Base-by-base conservation (phyloP, 305 asterid genomes). In the Fraxinus sp. region DNA sequence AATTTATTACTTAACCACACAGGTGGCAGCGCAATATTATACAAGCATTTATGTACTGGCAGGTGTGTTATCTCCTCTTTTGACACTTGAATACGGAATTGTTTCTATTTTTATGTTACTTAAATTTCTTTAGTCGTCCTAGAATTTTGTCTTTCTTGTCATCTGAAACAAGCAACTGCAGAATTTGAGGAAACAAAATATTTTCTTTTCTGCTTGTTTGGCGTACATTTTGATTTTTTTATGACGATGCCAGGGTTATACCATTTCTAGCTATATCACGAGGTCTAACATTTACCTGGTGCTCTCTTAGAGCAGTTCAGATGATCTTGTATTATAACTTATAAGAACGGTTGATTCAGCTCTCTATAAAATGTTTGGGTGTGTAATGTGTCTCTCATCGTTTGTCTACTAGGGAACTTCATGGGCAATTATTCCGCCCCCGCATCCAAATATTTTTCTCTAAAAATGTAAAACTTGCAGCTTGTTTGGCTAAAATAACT, bases 1-100 rank as follows among this genome's bases (percentile, higher is more conserved):
- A 80, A 74, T 66, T 81, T 84, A 22, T 71, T 22, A 79, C 78
- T 82, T 81, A 57, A 81, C 83, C 80, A 30, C 87, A 85, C 97
- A 96, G 99, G 90, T 81, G 92, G 92, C 99, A 92, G 88, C 95
- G 98, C 76, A 96, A 91, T 84, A 91, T 96, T 62, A 80, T 96
- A 64, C 99, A 96, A 77, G 85, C 94, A 76, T 93, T 94, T 82
- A 91, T 96, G 90, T 94, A 96, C 81, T 96, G 99, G 99, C 98
- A 92, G 97, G 98, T 95, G 77, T 75, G 88, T 79, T 39, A 66
- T 80, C 64, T 82, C 35, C 20, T 30, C 26, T 35, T 70, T 70
- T 4, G 37, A 68, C 18, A 70, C 39, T 70, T 11, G 20, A 70
- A 68, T 68, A 68, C 5, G 18, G 36, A 70, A 11, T 30, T 4